Base-by-base conservation (phyloP, 805 yeast genomes). In the Saccharomycopsis sp. region DNA sequence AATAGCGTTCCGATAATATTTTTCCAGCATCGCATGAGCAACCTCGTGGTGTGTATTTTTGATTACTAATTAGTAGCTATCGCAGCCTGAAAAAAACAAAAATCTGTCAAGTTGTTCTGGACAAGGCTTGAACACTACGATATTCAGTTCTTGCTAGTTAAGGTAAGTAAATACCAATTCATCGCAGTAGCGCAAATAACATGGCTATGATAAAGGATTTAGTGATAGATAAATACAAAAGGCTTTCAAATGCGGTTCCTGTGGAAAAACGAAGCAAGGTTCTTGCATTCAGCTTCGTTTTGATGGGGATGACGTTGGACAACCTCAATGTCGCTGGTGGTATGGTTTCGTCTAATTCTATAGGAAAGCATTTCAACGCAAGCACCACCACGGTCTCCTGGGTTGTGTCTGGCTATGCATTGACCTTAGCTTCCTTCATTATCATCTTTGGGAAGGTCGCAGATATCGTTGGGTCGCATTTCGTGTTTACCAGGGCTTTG, bases 341-440 rank as follows among this genome's bases (percentile, higher is more conserved):
- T 7, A 54, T 70, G 21, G 65, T 66, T 4, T 58, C 64, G 23
- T 53, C 62, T 2, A 53, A 53, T 8, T 62, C 66, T 41, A 57
- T 70, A 23, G 78, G 54, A 75, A 73, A 65, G 68, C 71, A 64
- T 65, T 78, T 65, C 70, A 65, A 60, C 68, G 72, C 64, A 65
- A 67, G 37, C 64, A 74, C 53, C 66, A 59, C 56, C 71, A 79
- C 56, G 70, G 80, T 9, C 1, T 61, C 69, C 5, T 78, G 81
- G 81, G 72, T 72, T 0, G 57, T 77, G 3, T 71, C 79, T 1
- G 73, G 75, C 0, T 78, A 77, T 64, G 73, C 79, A 0, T 62
- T 78, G 15, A 75, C 80, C 0, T 63, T 77, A 23, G 79, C 79
- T 7, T 68, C 79, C 0, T 76, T 76, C 61, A 77, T 77, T 40